Evolutionary conservation across 2,329 filamentous ascomycete species (phyloP), one percentile per base, ranked within the genome.

Genomic region (Torrubiella hemipterigena): DNA sequence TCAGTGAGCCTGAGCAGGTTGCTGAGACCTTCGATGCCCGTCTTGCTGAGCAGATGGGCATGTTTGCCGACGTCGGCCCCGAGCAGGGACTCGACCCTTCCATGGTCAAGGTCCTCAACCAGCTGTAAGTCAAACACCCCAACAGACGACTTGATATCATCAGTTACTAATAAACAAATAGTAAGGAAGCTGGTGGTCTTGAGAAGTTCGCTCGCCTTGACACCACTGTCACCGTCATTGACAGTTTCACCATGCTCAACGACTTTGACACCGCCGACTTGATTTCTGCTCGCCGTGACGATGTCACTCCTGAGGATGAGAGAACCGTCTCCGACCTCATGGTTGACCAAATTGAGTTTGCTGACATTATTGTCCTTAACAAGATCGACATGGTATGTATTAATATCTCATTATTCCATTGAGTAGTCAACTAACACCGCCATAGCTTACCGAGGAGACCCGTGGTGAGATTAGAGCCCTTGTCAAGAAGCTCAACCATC

Each of bases 311-410:
- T 0, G 79, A 84, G 40, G 80, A 85, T 37, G 77, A 85, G 41
- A 60, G 79, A 1, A 83, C 77, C 0, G 78, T 85, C 3, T 81
- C 77, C 1, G 78, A 84, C 41, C 62, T 85, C 0, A 80, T 83
- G 66, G 77, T 81, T 0, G 79, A 84, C 42, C 79, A 84, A 44
- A 80, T 84, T 36, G 80, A 85, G 51, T 85, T 85, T 42, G 77
- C 79, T 1, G 77, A 84, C 40, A 77, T 83, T 6, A 65, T 84
- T 11, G 63, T 83, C 4, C 54, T 83, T 14, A 84, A 84, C 54
- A 84, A 84, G 50, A 59, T 69, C 6, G 77, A 82, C 37, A 69
- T 73, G 37, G 72, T 81, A 11, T 14, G 46, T 28, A 6, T 28
- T 16, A 11, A 7, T 28, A 28, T 17, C 13, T 14, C 6, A 15